Evolutionary conservation across 169 alveolate genomes (phyloP), one percentile per base, ranked within the genome.

Genomic region (Cryptosporidium tyzzeri): DNA sequence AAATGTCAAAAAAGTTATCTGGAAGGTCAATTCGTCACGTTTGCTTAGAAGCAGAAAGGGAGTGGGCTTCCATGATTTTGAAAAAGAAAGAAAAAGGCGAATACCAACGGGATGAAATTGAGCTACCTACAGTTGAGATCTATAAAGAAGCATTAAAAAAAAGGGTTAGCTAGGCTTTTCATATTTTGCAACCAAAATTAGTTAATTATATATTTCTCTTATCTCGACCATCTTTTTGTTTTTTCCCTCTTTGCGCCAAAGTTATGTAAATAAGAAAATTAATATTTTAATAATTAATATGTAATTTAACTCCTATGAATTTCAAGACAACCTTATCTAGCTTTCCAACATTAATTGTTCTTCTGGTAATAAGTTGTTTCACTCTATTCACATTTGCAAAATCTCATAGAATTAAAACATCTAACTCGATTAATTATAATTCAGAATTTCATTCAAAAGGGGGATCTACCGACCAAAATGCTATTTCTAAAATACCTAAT

Each of bases 41-140:
- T 14, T 96, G 98, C 70, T 93, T 94, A 92, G 98, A 95, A 84
- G 96, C 97, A 8, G 98, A 95, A 91, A 93, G 97, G 87, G 86
- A 94, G 62, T 94, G 97, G 97, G 97, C 97, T 44, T 86, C 96
- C 5, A 91, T 69, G 37, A 55, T 94, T 50, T 71, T 95, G 33
- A 93, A 96, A 71, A 93, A 94, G 29, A 92, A 95, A 70, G 94
- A 93, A 21, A 53, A 16, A 10, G 58, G 33, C 4, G 94, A 92
- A 74, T 84, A 9, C 5, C 23, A 39, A 23, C 12, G 1, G 21
- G 50, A 80, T 1, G 50, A 61, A 2, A 23, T 80, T 18, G 89
- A 80, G 65, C 31, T 80, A 41, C 89, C 89, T 18, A 21, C 45
- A 41, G 26, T 62, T 18, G 67, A 80, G 18, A 45, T 80, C 3